Evolutionary conservation across 2,329 filamentous ascomycete species (phyloP), one percentile per base, ranked within the genome.

Genomic region (Fusarium oligoseptatum): DNA sequence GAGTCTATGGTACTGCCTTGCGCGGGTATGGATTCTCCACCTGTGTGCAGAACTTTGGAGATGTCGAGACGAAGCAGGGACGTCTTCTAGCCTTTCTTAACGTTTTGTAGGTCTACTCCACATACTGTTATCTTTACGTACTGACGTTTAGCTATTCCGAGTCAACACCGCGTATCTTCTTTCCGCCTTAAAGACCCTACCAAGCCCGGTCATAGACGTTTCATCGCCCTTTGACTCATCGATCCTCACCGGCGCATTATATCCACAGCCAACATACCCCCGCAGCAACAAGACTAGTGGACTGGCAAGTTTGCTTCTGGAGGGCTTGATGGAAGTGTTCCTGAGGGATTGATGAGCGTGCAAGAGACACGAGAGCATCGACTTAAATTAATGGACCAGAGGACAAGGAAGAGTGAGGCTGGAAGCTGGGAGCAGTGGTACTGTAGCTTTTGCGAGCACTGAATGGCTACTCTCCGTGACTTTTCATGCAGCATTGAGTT

Each of bases 361-460:
- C 22, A 66, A 11, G 41, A 71, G 32, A 34, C n/a, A 7, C 27
- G 11, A 17, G 43, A 45, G 7, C 43, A 71, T 20, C 6, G 52
- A 12, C 8, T 67, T 2, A 15, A 60, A 17, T 7, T 71, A 11
- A 56, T 67, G 37, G 29, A 56, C 10, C 41, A 67, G 52, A 3
- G 50, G 5, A 71, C 67, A n/a, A 29, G 27, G 12, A 32, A 36
- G 8, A 24, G 37, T n/a, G 11, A 71, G 15, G 34, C 36, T 1
- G 4, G 60, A 12, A 4, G 0, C 0, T 63, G 57, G 50, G 12
- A 56, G 2, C 1, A 6, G 1, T 27, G 34, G 10, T 5, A 24
- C 0, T 67, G 60, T 4, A 48, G 36, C 3, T 67, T 63, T 12
- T 71, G 67, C 9, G 69, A 71, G 20, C 50, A 60, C 9, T 60